Evolutionary conservation across 2,329 filamentous ascomycete genomes (phyloP), one percentile per base, ranked within the genome.

Genomic region (Cytospora leucostoma): DNA sequence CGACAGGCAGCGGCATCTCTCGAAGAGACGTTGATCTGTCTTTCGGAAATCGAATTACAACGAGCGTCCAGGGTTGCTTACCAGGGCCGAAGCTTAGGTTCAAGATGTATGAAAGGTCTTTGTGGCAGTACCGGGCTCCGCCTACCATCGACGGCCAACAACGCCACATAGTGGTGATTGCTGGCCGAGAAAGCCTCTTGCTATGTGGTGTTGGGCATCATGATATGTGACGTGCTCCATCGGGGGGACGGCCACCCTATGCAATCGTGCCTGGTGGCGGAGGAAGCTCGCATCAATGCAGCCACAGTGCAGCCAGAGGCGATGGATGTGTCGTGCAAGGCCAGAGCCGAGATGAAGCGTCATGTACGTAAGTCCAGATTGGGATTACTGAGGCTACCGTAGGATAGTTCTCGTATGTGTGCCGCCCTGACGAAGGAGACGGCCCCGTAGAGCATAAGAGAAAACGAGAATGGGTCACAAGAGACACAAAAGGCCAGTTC

Each of bases 331-430:
- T 59, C 37, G 57, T n/a, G 40, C 40, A 21, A 21, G n/a, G 44
- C 19, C n/a, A 21, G n/a, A 21, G n/a, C 44, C 51, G 51, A 55
- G n/a, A 52, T 21, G 58, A 37, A 54, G 51, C 37, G 50, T 52
- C 58, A 60, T 61, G 58, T 61, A 55, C 51, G 38, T 55, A 55
- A 27, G 19, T 47, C 21, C 50, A 53, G 32, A 55, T 61, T 61
- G 37, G 51, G 59, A 27, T 37, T 55, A 7, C 32, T 37, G n/a
- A 50, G 40, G 59, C 59, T 52, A 51, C 51, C 59, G 59, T 53
- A 33, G 32, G 33, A 38, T 37, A 19, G 38, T 32, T 61, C 32
- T 61, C 32, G 59, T 32, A 61, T 51, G 37, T 21, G 33, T 19
- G 37, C 38, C 49, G 59, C 51, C 59, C 59, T 49, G 51, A 33